These are phyloP conservation scores for Hypoxylon lienhwacheense DNA, from an alignment of 495 filamentous ascomycete genomes.

Conservation along the genomic window DNA sequence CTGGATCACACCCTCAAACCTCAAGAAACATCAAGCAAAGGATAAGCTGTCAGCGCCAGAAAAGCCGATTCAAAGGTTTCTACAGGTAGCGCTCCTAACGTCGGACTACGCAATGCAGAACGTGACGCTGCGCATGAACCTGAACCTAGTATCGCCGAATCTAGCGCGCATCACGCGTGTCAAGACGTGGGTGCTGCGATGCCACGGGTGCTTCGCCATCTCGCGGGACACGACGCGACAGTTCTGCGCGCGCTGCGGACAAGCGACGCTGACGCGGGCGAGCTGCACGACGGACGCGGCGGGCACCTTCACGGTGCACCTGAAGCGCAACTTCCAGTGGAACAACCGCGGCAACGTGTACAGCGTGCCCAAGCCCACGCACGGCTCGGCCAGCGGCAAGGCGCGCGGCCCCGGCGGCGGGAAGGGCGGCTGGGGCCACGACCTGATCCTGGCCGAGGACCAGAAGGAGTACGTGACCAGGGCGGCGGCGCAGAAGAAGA, in stretches of 20 bases:
- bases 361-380: conserved; percentile 87
- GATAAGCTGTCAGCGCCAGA: conserved; percentile 45
- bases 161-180: conserved; percentile 76
- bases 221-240: conserved; percentile 85
- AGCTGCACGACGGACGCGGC: conserved; percentile 77
- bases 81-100: conserved; percentile 85
- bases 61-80: conserved; percentile 59
- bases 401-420: conserved; percentile 67
- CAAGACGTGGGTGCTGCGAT: conserved; percentile 85
- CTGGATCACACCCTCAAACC: conserved; percentile 95
- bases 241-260: conserved; percentile 91
- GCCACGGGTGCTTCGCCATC: conserved; percentile 89
- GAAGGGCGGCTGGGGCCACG: conserved; percentile 80
- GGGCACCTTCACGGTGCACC: conserved; percentile 81
- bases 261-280: conserved; percentile 81
- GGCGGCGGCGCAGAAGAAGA: conserved; percentile 61
- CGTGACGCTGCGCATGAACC: conserved; percentile 88
- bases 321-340: conserved; percentile 96
- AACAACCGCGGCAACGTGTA: conserved; percentile 88
- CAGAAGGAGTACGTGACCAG: conserved; percentile 88
- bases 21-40: conserved; percentile 79
- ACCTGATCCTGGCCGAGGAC: conserved; percentile 85
- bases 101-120: conserved; percentile 98
- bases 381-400: conserved; percentile 77
- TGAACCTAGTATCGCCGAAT: conserved; percentile 81